These are phyloP conservation scores for Canna indica DNA, from an alignment of 176 grass and related monocot species.

Conservation along the genomic window DNA sequence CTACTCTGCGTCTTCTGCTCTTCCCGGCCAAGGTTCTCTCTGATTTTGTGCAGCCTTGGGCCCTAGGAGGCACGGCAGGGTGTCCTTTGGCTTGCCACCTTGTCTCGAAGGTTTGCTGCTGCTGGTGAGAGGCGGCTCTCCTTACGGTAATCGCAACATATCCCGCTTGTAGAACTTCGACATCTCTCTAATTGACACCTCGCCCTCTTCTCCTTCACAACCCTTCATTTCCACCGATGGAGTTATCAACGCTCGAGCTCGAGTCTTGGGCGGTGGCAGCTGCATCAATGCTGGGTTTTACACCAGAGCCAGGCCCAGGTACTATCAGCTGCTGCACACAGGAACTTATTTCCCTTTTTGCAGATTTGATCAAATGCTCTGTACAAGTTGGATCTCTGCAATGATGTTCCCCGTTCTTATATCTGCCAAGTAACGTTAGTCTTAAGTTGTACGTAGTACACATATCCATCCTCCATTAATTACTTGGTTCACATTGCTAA, in stretches of 20 bases:
- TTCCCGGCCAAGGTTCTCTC: constrained; percentile 45
- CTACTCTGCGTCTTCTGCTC: constrained; percentile 37
- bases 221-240: constrained; percentile 72
- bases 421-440: no score
- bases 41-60: no score
- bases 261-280: constrained; percentile 66
- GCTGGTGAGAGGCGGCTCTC: constrained; percentile 60
- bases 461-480: no score
- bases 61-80: constrained; percentile 63
- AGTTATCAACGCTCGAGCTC: constrained; percentile 73
- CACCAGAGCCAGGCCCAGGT: constrained; percentile 65
- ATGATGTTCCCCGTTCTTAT: no score
- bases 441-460: no score
- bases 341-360: no score
- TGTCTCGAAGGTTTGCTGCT: constrained; percentile 61
- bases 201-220: constrained; percentile 50
- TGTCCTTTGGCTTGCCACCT: constrained; percentile 77
- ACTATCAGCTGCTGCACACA: no score
- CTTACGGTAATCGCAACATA: constrained; percentile 72
- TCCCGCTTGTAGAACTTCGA: constrained; percentile 67
- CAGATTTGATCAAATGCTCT: no score
- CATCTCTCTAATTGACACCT: constrained; percentile 52
- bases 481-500: no score
- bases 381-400: no score
- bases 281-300: constrained; percentile 94